phyloP scores from a whole-genome alignment of 139 green algal species.

The Tetradesmus lagerheimii region DNA sequence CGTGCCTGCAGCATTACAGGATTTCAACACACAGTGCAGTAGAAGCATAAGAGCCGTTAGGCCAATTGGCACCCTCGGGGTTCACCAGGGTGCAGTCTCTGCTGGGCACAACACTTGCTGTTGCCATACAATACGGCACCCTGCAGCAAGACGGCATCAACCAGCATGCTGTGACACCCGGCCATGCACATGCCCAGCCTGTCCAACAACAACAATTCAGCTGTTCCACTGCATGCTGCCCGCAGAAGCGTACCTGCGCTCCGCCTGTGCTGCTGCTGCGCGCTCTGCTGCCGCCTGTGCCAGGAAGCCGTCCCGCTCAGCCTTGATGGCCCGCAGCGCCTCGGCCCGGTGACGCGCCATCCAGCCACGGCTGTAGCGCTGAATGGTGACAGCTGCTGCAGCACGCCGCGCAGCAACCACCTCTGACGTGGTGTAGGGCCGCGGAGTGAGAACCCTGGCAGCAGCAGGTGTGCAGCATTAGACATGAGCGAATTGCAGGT shows the following conservation, averaged over 20 bases:
- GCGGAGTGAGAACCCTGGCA: slow-evolving; percentile 52
- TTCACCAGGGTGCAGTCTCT: too few relatives aligned
- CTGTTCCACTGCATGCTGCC: not conserved
- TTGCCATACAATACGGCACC: too few relatives aligned
- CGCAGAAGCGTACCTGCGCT: slow-evolving; percentile 10
- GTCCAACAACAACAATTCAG: too few relatives aligned
- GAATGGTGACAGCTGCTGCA: slow-evolving; percentile 68
- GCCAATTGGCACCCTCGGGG: too few relatives aligned
- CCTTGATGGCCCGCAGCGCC: slow-evolving; percentile 58
- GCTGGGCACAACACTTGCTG: too few relatives aligned
- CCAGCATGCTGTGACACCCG: too few relatives aligned
- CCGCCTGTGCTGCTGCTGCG: not conserved
- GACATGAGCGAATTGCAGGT: not conserved
- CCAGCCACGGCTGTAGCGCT: slow-evolving; percentile 75
- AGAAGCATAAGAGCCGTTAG: not conserved
- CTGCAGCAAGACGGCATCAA: too few relatives aligned
- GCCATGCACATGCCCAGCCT: too few relatives aligned
- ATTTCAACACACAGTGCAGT: not conserved
- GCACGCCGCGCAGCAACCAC: slow-evolving; percentile 59
- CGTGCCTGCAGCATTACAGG: slow-evolving; percentile 52
- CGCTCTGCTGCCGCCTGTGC: slow-evolving; percentile 43
- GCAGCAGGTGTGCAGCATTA: not conserved
- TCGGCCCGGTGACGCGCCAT: slow-evolving; percentile 62
- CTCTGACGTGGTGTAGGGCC: slow-evolving; percentile 73
- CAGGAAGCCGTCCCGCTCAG: slow-evolving; percentile 70